Base-by-base conservation (phyloP, 805 yeast genomes). In the Starmerella gropengiesseri region DNA sequence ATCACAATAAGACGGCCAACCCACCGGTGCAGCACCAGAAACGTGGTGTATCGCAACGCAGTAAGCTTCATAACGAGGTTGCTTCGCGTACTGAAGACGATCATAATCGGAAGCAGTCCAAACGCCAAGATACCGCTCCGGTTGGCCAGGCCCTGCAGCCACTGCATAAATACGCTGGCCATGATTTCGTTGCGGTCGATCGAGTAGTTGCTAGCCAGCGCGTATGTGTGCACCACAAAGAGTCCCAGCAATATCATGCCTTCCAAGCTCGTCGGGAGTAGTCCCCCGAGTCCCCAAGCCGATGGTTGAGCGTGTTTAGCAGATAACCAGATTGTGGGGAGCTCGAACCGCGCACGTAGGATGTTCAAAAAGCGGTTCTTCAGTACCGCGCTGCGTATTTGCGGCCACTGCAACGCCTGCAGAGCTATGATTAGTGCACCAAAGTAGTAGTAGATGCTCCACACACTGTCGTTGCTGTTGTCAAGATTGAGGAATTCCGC, bases 41-140 rank as follows among this genome's bases (percentile, higher is more conserved):
- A 32, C 5, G 47, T 48, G 8, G 48, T 43, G 31, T 48, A 48
- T 7, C 35, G 18, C 28, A 38, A n/a, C 2, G 46, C 48, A 3
- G 38, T 17, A 2, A 47, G 23, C 6, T 18, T 13, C 31, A 33
- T 43, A 2, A 48, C 8, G 9, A 48, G 11, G 4, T 31, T 19
- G 14, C 37, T 38, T 5, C 52, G 31, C 30, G 43, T 30, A 28
- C 52, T 48, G 31, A 43, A 34, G 5, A 37, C 23, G 2, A 48
- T 26, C 2, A 48, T 31, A 1, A 47, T 26, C 2, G 50, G 50
- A 28, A 48, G 21, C 16, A 40, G 30, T 1, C 45, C 52, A 23
- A 48, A 46, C 2, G 48, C 35, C 12, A 48, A 7, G n/a, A 48
- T 48, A 2, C 52, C 52, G 13, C 41, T 43, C 12, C 52, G 37